A percentile compares a stretch with the other conserved stretches of the same genome.
These are phyloP conservation scores for Emericellopsis atlantica DNA, from an alignment of 2,329 filamentous ascomycete genomes.

Conservation along the genomic window DNA sequence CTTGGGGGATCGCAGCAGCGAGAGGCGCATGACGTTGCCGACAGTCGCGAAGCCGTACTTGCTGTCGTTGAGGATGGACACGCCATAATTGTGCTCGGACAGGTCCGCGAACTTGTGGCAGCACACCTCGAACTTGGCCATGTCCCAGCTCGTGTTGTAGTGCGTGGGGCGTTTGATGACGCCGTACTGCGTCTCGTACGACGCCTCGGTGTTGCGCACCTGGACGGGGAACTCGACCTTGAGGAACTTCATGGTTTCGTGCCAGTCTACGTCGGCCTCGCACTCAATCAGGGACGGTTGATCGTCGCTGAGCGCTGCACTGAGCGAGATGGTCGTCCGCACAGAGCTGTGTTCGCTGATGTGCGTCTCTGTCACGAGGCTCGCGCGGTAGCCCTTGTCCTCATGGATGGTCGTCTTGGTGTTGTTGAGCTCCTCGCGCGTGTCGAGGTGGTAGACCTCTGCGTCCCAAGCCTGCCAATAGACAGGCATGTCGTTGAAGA, in stretches of 20 bases:
- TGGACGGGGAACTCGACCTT: constrained; percentile 98
- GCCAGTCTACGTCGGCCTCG: constrained; percentile 85
- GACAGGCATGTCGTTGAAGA: constrained; percentile 93
- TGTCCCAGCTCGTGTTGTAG: constrained; percentile 95
- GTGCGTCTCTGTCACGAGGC: constrained; percentile 69
- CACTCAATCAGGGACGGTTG: constrained; percentile 58
- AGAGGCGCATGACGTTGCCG: constrained; percentile 82
- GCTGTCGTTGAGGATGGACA: constrained; percentile 86
- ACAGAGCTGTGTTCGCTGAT: constrained; percentile 82
- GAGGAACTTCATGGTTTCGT: constrained; percentile 91
- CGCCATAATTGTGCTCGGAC: constrained; percentile 77
- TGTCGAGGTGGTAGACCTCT: constrained; percentile 88
- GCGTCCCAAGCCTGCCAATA: constrained; percentile 99
- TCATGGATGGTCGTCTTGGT: constrained; percentile 61
- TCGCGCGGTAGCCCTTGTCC: constrained; percentile 60
- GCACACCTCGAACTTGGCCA: constrained; percentile 96
- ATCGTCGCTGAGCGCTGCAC: constrained; percentile 47
- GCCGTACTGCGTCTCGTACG: constrained; percentile 91
- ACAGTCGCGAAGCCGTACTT: constrained; percentile 92
- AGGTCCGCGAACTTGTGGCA: constrained; percentile 91
- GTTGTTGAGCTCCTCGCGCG: constrained; percentile 61
- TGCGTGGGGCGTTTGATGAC: constrained; percentile 83
- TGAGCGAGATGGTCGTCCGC: constrained; percentile 72
- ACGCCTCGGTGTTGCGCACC: constrained; percentile 80
- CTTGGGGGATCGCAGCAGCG: constrained; percentile 76